phyloP scores from a whole-genome alignment of 2,329 filamentous ascomycete species.

The Aureobasidium sp. region DNA sequence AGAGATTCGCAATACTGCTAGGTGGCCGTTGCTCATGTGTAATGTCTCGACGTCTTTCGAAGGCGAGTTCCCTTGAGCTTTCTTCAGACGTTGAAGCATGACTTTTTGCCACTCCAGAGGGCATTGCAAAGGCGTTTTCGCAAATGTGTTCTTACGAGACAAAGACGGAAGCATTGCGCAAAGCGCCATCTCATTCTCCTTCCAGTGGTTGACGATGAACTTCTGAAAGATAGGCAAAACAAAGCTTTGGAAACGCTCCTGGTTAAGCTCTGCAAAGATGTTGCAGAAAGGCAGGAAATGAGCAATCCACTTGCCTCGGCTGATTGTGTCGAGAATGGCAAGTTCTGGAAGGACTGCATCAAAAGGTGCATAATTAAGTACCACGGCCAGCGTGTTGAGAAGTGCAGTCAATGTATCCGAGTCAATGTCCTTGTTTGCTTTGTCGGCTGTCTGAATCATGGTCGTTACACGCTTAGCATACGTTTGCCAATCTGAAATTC shows the following conservation, averaged over 20 bases:
- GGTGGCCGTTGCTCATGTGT: slow-evolving; percentile 8
- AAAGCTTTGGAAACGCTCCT: slow-evolving; percentile 68
- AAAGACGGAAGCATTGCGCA: slow-evolving; percentile 62
- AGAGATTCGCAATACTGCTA: slow-evolving; percentile 1
- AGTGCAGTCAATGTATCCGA: slow-evolving; percentile 23
- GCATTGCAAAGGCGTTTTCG: slow-evolving; percentile 35
- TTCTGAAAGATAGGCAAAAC: slow-evolving; percentile 74
- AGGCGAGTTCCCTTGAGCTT: not conserved
- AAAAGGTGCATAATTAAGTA: slow-evolving; percentile 69
- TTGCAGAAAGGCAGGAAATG: slow-evolving; percentile 83
- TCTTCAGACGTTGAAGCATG: slow-evolving; percentile 13
- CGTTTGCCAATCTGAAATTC: slow-evolving; percentile 63
- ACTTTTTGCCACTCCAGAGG: slow-evolving; percentile 57
- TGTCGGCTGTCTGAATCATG: slow-evolving; percentile 23
- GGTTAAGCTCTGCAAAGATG: slow-evolving; percentile 65
- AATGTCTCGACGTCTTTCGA: not conserved
- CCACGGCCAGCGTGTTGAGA: slow-evolving; percentile 48
- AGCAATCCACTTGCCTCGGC: slow-evolving; percentile 54
- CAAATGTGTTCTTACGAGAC: slow-evolving; percentile 40
- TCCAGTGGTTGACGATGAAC: slow-evolving; percentile 71
- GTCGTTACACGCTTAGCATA: slow-evolving; percentile 42
- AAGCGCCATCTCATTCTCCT: slow-evolving; percentile 56
- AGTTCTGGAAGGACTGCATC: slow-evolving; percentile 67
- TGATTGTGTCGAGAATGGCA: slow-evolving; percentile 55
- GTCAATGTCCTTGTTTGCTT: not conserved